phyloP scores from a whole-genome alignment of 495 filamentous ascomycete species.

The Aspergillus sclerotioniger region DNA sequence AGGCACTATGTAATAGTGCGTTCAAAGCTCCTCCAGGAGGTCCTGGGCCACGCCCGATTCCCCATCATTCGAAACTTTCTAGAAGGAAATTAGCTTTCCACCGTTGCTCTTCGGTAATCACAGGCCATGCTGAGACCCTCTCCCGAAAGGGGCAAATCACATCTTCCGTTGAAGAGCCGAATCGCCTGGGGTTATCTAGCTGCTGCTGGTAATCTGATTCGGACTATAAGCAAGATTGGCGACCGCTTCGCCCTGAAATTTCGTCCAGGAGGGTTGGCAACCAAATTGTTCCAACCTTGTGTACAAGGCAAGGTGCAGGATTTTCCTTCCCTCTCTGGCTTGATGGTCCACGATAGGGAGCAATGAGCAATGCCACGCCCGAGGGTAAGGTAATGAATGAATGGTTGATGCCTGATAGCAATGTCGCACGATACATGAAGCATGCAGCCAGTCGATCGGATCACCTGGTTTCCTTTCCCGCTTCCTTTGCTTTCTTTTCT shows the following conservation, averaged over 20 bases:
- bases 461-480: neutral
- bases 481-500: neutral
- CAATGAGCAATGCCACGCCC: neutral
- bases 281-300: neutral
- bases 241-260: neutral
- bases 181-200: conserved; percentile 6
- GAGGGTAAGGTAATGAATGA: neutral
- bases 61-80: conserved; percentile 27
- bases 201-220: conserved; percentile 5
- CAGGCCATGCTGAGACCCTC: neutral
- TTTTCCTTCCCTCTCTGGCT: neutral
- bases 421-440: conserved; percentile 3
- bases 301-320: neutral
- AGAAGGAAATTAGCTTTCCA: conserved; percentile 31
- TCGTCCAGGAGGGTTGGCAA: neutral
- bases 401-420: conserved; percentile 6
- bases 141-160: conserved; percentile 13
- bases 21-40: conserved; percentile 11
- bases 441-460: neutral
- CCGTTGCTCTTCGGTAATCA: conserved; percentile 20
- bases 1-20: conserved; percentile 8
- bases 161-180: conserved; percentile 3
- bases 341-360: neutral
- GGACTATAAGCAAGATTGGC: neutral
- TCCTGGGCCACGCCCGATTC: conserved; percentile 10